These are phyloP conservation scores for Neopestalotiopsis sp. DNA, from an alignment of 2,329 filamentous ascomycete genomes.

Conservation along the genomic window DNA sequence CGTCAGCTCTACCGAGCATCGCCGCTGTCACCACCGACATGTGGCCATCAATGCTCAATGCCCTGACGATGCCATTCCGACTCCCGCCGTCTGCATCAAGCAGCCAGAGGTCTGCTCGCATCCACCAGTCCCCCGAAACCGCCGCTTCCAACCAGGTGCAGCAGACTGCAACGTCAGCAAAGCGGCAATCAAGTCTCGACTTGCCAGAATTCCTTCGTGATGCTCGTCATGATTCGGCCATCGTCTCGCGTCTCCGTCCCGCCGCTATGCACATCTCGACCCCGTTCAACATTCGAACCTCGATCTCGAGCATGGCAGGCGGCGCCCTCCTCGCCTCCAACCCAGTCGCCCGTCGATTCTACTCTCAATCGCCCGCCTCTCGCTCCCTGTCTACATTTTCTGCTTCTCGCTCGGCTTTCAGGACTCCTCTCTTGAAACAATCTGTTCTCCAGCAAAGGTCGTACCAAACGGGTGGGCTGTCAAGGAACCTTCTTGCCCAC, in stretches of 20 bases:
- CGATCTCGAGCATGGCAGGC: slow-evolving; percentile 37
- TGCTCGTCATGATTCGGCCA: slow-evolving; percentile 27
- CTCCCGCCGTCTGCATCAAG: slow-evolving; percentile 23
- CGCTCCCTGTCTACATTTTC: slow-evolving; percentile 33
- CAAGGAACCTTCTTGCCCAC: slow-evolving; percentile 75
- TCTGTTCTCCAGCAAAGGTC: slow-evolving; percentile 35
- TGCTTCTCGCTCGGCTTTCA: slow-evolving; percentile 24
- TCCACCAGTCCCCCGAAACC: slow-evolving; percentile 19
- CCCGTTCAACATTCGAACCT: slow-evolving; percentile 38
- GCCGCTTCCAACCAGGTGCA: not conserved
- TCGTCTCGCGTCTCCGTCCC: slow-evolving; percentile 22
- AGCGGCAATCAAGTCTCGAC: slow-evolving; percentile 26
- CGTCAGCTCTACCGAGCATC: slow-evolving; percentile 42
- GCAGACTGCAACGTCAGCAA: not conserved
- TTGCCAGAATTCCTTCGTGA: slow-evolving; percentile 43
- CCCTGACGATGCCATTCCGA: slow-evolving; percentile 43
- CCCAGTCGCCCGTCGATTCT: slow-evolving; percentile 33
- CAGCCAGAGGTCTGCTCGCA: slow-evolving; percentile 4
- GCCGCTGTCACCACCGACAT: slow-evolving; percentile 49
- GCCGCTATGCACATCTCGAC: slow-evolving; percentile 28
- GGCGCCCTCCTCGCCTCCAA: slow-evolving; percentile 36
- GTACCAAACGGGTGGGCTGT: slow-evolving; percentile 56
- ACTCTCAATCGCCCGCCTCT: slow-evolving; percentile 25
- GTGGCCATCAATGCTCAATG: slow-evolving; percentile 52
- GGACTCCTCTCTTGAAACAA: slow-evolving; percentile 23